A percentile compares a stretch with the other conserved stretches of the same genome.
These are phyloP conservation scores for Populus hybrid DNA, from an alignment of 441 rosid genomes.

Conservation along the genomic window DNA sequence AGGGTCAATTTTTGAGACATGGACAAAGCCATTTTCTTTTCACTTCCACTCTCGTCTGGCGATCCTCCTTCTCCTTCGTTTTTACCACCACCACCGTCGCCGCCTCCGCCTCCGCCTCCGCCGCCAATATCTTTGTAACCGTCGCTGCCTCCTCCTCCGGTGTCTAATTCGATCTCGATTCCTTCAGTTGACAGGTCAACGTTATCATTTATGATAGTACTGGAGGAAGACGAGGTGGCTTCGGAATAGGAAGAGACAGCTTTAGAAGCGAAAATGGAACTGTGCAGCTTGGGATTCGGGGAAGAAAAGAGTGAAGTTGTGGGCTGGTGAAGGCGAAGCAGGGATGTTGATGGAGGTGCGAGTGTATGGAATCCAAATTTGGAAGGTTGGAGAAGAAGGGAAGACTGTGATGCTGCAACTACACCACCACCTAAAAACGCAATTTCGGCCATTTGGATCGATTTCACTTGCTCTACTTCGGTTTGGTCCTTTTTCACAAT, in stretches of 20 bases:
- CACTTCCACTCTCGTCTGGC: conserved; percentile 26
- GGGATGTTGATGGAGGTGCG: conserved; percentile 13
- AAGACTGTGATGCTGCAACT: conserved; percentile 29
- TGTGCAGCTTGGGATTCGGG: neutral
- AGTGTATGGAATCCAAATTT: conserved; percentile 23
- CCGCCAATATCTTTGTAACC: conserved; percentile 28
- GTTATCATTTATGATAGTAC: conserved; percentile 21
- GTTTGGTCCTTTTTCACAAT: neutral
- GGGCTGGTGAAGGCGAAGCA: conserved; percentile 4
- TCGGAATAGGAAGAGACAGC: conserved; percentile 32
- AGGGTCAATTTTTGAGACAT: conserved; percentile 88
- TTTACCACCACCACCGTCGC: conserved; percentile 19
- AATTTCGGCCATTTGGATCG: conserved; percentile 29
- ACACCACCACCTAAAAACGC: conserved; percentile 8
- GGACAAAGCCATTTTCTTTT: conserved; percentile 47
- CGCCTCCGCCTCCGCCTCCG: conserved; percentile 30
- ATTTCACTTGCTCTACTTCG: neutral
- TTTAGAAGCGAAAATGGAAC: conserved; percentile 17
- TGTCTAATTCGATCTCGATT: conserved; percentile 36
- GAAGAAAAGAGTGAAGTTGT: conserved; percentile 8
- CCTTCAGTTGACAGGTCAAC: conserved; percentile 39
- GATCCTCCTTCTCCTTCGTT: conserved; percentile 35
- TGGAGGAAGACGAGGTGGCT: conserved; percentile 14
- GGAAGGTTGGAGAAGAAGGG: conserved; percentile 28
- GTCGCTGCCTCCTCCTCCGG: conserved; percentile 38